Conservation (phyloP, 2,329 filamentous ascomycete species). For the Parastagonospora avenae region DNA sequence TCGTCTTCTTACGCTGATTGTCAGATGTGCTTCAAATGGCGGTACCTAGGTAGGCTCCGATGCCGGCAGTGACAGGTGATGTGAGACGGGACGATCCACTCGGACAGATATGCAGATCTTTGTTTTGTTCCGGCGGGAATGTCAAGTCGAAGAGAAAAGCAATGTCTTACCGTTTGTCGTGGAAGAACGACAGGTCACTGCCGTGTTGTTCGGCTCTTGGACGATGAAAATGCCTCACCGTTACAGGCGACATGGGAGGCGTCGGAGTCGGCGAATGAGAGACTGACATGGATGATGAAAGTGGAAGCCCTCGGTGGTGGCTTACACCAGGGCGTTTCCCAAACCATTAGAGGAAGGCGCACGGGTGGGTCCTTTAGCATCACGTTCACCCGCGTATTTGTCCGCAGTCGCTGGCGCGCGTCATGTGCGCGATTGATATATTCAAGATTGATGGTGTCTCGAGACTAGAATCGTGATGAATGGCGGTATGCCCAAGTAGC, state of each 20-base stretch:
- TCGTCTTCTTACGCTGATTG: not conserved
- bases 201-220: not conserved
- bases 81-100: not conserved
- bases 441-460: not conserved
- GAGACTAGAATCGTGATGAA: not conserved
- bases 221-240: slow-evolving; percentile 4
- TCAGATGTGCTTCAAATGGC: not conserved
- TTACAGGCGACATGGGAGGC: slow-evolving; percentile 9
- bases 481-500: not conserved
- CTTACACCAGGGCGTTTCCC: slow-evolving; percentile 13
- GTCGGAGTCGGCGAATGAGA: slow-evolving; percentile 4
- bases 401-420: not conserved
- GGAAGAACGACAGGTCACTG: too few relatives aligned
- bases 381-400: not conserved
- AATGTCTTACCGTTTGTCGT: too few relatives aligned
- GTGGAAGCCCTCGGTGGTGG: slow-evolving; percentile 9
- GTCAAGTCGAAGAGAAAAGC: not conserved
- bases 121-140: not conserved
- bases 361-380: slow-evolving; percentile 2
- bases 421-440: not conserved
- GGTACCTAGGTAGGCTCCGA: not conserved
- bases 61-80: not conserved
- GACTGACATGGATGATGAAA: not conserved
- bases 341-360: slow-evolving; percentile 18
- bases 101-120: not conserved